These are phyloP conservation scores for Pseudogymnoascus sp. DNA, from an alignment of 2,329 filamentous ascomycete species.

Conservation along the genomic window DNA sequence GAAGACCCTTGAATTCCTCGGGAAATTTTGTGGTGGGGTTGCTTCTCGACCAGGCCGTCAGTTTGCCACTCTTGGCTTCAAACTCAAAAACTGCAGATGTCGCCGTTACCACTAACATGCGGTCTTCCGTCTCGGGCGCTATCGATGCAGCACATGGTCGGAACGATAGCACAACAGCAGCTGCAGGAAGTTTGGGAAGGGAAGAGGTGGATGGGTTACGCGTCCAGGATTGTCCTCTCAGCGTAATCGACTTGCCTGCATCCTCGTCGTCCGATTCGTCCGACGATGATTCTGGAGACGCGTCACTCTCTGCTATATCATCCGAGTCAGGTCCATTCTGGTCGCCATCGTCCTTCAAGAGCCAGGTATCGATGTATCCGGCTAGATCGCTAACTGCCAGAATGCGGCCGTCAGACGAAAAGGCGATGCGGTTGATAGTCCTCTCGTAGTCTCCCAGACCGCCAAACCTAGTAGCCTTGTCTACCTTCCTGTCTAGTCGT, in stretches of 20 bases:
- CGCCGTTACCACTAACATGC: conserved; percentile 52
- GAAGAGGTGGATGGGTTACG: conserved; percentile 61
- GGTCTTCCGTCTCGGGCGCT: conserved; percentile 39
- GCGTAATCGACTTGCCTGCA: conserved; percentile 36
- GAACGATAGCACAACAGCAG: conserved; percentile 62
- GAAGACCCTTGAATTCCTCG: conserved; percentile 60
- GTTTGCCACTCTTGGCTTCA: conserved; percentile 63
- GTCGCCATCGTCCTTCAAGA: conserved; percentile 39
- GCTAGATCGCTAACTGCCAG: conserved; percentile 73
- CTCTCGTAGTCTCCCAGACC: conserved; percentile 69
- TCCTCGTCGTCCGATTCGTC: conserved; percentile 38
- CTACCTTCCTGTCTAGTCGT: conserved; percentile 45
- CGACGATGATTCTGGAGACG: conserved; percentile 28
- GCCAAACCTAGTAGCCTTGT: conserved; percentile 50
- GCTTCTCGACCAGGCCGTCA: conserved; percentile 78
- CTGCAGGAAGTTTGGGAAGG: conserved; percentile 58
- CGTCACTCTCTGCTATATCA: conserved; percentile 27
- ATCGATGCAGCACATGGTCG: conserved; percentile 31
- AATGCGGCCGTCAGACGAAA: conserved; percentile 72
- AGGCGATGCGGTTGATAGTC: conserved; percentile 63
- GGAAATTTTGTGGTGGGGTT: conserved; percentile 73
- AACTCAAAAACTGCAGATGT: conserved; percentile 67
- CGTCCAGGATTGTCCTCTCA: conserved; percentile 62
- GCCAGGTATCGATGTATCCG: conserved; percentile 82
- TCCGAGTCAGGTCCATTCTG: conserved; percentile 27